Base-by-base conservation (phyloP, 2,329 filamentous ascomycete species). In the Beauveria medogensis region DNA sequence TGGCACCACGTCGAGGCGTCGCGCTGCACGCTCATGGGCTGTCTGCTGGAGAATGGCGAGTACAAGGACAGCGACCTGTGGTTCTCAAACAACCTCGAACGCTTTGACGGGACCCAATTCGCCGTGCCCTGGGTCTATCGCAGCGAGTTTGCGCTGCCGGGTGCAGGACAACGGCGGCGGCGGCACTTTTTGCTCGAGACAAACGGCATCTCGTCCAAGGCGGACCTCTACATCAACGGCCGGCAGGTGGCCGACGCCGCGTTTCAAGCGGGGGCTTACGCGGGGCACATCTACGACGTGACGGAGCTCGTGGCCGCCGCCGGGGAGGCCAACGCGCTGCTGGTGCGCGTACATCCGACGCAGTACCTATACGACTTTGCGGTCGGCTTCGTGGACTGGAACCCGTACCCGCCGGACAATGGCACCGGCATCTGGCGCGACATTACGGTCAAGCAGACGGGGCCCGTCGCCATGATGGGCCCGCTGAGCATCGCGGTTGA, bases 351-450 rank as follows among this genome's bases (percentile, higher is more conserved):
- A 0, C 78, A 85, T 64, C 83, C 84, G 0, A 86, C 84, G 0
- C 75, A 84, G 63, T 86, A 86, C 67, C 75, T 81, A 18, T 76
- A 79, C 26, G 83, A 87, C 63, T 78, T 87, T 57, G 83, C 80
- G 0, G 70, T 85, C 10, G 82, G 82, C 0, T 87, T 84, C 60
- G 78, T 83, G 0, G 83, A 86, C 65, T 86, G 84, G 83, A 86
- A 86, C 59, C 82, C 82, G 0, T 80, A 80, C 59, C 82, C 84
- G 0, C 78, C 82, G 0, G 84, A 87, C 67, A 86, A 86, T 52
- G 84, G 84, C 2, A 85, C 83, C 0, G 84, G 84, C 0, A 73
- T 88, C 9, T 88, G 85, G 85, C 76, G 85, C 5, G 74, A 86
- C 47, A 73, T 87, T 1, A 76, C 78, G 40, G 59, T 87, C 47